Conservation (phyloP, 257 asterid species). For the Lithospermum erythrorhizon region DNA sequence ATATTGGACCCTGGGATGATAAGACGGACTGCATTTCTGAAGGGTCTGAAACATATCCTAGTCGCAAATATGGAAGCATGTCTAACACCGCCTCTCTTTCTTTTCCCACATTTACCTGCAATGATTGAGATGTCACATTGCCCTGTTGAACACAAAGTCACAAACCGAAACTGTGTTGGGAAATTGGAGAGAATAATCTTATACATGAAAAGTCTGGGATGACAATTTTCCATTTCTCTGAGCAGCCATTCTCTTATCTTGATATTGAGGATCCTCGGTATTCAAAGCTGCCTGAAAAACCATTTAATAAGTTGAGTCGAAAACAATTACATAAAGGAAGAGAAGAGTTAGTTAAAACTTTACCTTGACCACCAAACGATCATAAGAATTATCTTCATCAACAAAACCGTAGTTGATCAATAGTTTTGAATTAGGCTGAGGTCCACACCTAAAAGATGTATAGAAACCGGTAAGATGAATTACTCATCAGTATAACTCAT, state of each 20-base stretch:
- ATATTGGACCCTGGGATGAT: constrained; percentile 89
- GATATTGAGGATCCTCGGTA: constrained; percentile 97
- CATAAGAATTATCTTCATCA: constrained; percentile 83
- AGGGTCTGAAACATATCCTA: constrained; percentile 93
- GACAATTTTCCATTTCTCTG: constrained; percentile 91
- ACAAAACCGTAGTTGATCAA: constrained; percentile 95
- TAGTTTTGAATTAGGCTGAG: constrained; percentile 89
- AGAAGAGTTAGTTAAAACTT: constrained; percentile 8
- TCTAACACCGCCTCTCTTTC: constrained; percentile 87
- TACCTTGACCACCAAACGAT: constrained; percentile 84
- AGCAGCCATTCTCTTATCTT: constrained; percentile 95
- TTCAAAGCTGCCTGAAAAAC: constrained; percentile 67
- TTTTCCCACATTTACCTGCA: constrained; percentile 69
- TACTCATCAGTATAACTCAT: neutral
- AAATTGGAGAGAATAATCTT: constrained; percentile 6
- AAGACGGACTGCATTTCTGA: constrained; percentile 85
- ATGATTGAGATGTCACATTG: constrained; percentile 8
- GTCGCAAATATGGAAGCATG: constrained; percentile 90
- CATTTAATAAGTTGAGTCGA: constrained; percentile 13
- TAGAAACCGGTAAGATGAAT: neutral
- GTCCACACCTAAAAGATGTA: constrained; percentile 70
- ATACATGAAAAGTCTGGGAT: constrained; percentile 73
- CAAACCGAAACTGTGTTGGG: neutral
- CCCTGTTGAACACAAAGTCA: constrained; percentile 8
- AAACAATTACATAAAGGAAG: constrained; percentile 11